Evolutionary conservation across 163 green algal genomes (phyloP).

Genomic region (Scenedesmus sp.): DNA sequence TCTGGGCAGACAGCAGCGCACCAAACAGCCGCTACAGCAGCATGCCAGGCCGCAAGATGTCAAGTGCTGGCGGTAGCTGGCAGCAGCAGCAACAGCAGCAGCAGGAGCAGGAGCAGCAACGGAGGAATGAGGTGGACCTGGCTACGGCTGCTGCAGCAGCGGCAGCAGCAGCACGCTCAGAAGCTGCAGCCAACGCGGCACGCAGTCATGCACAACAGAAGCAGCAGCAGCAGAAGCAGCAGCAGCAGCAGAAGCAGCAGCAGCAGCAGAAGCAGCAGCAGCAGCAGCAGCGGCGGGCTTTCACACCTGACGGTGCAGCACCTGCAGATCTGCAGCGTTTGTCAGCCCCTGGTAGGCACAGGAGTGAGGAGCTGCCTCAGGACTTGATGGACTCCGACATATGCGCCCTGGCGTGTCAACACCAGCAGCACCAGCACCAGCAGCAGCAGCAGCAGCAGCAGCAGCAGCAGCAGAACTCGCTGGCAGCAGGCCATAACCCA

Average conservation of each 20-base stretch:
- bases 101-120: not conserved
- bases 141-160: not conserved
- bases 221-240: constrained; percentile 1
- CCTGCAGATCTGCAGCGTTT: not conserved
- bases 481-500: not conserved
- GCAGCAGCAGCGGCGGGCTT: not conserved
- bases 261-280: not conserved
- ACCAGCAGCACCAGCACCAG: not conserved
- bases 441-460: constrained; percentile 3
- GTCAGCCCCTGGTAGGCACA: not conserved
- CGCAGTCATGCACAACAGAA: not conserved
- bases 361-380: not conserved
- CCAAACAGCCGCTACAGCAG: not conserved
- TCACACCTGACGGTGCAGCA: not conserved
- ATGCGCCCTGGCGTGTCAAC: not conserved
- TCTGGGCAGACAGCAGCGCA: not conserved
- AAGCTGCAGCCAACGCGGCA: not conserved
- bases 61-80: not conserved
- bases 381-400: not conserved
- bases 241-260: not conserved
- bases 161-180: not conserved
- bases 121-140: not conserved
- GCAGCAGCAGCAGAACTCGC: not conserved
- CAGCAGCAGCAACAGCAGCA: constrained; percentile 22
- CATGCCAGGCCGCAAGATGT: not conserved